Percentiles rank a stretch among this genome's conserved stretches.
phyloP scores from a whole-genome alignment of 768 basidiomycete genomes.

The Rhizopogon sp. region DNA sequence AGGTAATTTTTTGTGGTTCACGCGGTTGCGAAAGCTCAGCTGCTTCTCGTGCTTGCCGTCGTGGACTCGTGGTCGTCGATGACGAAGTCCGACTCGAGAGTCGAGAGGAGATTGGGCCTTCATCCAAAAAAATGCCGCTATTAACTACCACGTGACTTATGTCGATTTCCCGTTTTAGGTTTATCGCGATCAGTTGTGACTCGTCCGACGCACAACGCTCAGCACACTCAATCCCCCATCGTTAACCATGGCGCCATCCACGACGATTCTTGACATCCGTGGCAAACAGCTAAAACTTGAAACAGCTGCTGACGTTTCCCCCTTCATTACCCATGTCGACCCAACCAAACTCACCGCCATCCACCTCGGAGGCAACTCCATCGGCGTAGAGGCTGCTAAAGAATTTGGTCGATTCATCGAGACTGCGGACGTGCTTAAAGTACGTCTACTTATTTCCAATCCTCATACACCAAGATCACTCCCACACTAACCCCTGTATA shows the following conservation, averaged over 20 bases:
- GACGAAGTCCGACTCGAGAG: no score
- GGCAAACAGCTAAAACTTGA: conserved; percentile 64
- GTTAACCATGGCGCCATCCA: conserved; percentile 13
- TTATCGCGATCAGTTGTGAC: conserved; percentile 6
- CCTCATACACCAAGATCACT: conserved; percentile 1
- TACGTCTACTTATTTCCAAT: conserved; percentile 26
- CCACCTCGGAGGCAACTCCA: conserved; percentile 89
- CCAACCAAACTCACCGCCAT: conserved; percentile 76
- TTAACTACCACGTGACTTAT: conserved; percentile 16
- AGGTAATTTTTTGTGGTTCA: background rate
- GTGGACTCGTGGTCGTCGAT: background rate
- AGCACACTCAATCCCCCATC: background rate
- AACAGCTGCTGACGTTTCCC: conserved; percentile 67
- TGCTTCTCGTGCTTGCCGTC: background rate
- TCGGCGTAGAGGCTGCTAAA: conserved; percentile 86
- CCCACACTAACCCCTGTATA: conserved; percentile 26
- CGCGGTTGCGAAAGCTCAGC: conserved; percentile 4
- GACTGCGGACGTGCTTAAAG: conserved; percentile 66
- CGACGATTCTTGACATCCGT: conserved; percentile 23
- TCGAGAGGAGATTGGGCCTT: background rate
- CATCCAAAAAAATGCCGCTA: background rate
- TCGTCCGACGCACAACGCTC: background rate
- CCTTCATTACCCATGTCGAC: conserved; percentile 61
- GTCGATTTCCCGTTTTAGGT: conserved; percentile 10
- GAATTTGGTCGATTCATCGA: conserved; percentile 78